phyloP scores from a whole-genome alignment of 345 rosid species.

The Clarkia xantiana region DNA sequence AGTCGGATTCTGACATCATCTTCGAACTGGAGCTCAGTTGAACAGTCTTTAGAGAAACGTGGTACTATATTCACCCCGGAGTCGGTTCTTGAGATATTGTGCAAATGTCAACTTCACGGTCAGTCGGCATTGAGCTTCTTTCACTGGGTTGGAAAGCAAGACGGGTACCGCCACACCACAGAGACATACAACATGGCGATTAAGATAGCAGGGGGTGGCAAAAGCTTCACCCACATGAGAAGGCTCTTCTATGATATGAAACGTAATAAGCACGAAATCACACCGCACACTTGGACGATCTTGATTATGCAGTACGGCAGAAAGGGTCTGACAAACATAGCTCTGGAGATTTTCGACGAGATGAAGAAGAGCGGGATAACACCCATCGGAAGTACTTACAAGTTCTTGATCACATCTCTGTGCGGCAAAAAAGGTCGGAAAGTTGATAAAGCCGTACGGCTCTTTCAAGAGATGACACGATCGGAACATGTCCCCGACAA shows the following conservation, averaged over 20 bases:
- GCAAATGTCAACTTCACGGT: constrained; percentile 33
- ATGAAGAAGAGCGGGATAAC: constrained; percentile 42
- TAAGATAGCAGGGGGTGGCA: constrained; percentile 64
- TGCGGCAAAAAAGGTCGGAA: constrained; percentile 62
- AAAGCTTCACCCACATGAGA: constrained; percentile 79
- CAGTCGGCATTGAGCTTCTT: constrained; percentile 50
- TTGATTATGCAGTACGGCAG: constrained; percentile 84
- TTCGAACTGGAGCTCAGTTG: constrained; percentile 24
- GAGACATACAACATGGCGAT: constrained; percentile 85
- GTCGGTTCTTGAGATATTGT: constrained; percentile 40
- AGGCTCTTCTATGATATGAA: constrained; percentile 63
- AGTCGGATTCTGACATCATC: constrained; percentile 29
- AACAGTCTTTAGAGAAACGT: constrained; percentile 43
- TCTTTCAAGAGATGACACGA: constrained; percentile 54
- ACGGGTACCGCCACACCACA: constrained; percentile 43
- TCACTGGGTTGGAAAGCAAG: constrained; percentile 55
- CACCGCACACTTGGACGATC: constrained; percentile 73
- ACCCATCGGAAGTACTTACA: constrained; percentile 49
- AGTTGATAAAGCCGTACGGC: constrained; percentile 40
- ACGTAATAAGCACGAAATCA: constrained; percentile 40
- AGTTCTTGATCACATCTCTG: constrained; percentile 51
- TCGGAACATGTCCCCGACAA: constrained; percentile 42
- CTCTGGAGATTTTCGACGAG: constrained; percentile 44
- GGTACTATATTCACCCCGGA: constrained; percentile 45
- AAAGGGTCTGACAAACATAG: constrained; percentile 64